Percentiles rank a stretch among this genome's conserved stretches.
Evolutionary conservation across 2,329 filamentous ascomycete species (phyloP).

Genomic region (Reticulascus tulasneorum): DNA sequence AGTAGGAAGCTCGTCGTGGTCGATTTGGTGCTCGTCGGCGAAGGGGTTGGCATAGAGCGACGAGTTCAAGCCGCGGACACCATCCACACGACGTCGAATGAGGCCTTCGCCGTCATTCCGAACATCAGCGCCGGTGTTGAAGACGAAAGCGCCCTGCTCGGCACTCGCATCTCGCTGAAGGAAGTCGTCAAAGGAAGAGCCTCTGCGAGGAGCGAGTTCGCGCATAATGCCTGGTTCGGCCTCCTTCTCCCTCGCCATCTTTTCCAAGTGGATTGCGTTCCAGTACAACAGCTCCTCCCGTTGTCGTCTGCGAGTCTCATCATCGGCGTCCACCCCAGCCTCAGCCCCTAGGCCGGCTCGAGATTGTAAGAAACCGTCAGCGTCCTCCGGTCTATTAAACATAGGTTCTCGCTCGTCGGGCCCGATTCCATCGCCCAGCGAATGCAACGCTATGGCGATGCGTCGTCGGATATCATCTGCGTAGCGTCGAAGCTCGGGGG

Average conservation of each 20-base stretch:
- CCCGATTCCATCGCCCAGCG: slow-evolving; percentile 54
- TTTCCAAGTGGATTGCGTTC: slow-evolving; percentile 53
- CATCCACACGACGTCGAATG: slow-evolving; percentile 44
- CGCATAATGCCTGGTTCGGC: slow-evolving; percentile 13
- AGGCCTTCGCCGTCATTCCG: slow-evolving; percentile 38
- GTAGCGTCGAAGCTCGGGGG: slow-evolving; percentile 58
- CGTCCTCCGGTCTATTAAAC: slow-evolving; percentile 64
- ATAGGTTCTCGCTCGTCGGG: slow-evolving; percentile 45
- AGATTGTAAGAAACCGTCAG: slow-evolving; percentile 58
- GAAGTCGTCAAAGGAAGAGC: slow-evolving; percentile 57
- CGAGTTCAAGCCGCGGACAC: slow-evolving; percentile 40
- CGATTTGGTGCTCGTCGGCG: slow-evolving; percentile 52
- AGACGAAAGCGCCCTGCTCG: slow-evolving; percentile 53
- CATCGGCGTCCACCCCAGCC: slow-evolving; percentile 56
- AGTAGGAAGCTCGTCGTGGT: slow-evolving; percentile 37
- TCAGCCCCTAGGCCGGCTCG: slow-evolving; percentile 37
- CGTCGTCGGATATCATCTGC: slow-evolving; percentile 58
- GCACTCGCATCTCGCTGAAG: slow-evolving; percentile 45
- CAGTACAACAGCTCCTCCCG: slow-evolving; percentile 64
- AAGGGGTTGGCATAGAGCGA: slow-evolving; percentile 57
- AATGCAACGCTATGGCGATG: slow-evolving; percentile 57
- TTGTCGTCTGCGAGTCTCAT: slow-evolving; percentile 56
- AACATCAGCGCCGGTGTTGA: slow-evolving; percentile 51
- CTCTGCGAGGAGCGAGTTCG: slow-evolving; percentile 17
- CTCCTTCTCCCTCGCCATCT: slow-evolving; percentile 31